These are phyloP conservation scores for Leptosphaerulina australis DNA, from an alignment of 2,329 filamentous ascomycete genomes.

Conservation along the genomic window DNA sequence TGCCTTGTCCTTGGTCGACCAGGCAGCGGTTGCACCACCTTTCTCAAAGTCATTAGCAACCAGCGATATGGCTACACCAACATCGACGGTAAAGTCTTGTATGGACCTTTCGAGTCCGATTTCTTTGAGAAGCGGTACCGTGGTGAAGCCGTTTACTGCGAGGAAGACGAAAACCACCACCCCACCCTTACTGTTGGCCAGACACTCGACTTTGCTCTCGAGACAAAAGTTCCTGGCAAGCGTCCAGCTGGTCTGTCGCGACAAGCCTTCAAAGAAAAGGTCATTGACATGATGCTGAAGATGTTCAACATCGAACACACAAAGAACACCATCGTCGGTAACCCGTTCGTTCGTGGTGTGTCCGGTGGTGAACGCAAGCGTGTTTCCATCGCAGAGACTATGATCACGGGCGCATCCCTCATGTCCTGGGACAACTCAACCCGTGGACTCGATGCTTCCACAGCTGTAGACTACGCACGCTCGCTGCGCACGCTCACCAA, in stretches of 20 bases:
- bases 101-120: conserved; percentile 73
- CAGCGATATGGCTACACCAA: conserved; percentile 65
- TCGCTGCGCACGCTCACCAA: conserved; percentile 70
- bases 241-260: conserved; percentile 75
- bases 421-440: conserved; percentile 66
- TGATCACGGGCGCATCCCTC: conserved; percentile 73
- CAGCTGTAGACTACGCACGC: conserved; percentile 57
- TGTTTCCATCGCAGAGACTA: conserved; percentile 82
- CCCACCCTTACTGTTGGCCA: conserved; percentile 86
- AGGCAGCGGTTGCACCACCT: conserved; percentile 64
- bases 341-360: conserved; percentile 76
- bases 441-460: conserved; percentile 56
- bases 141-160: conserved; percentile 84
- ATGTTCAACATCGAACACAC: conserved; percentile 97
- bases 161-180: conserved; percentile 85
- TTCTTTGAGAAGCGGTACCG: conserved; percentile 75
- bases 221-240: conserved; percentile 83
- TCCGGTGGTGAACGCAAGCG: conserved; percentile 81
- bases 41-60: conserved; percentile 61
- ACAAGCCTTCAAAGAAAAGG: conserved; percentile 74
- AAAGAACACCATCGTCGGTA: conserved; percentile 81
- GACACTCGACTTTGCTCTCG: conserved; percentile 82
- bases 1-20: conserved; percentile 80
- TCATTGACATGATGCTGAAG: conserved; percentile 75
- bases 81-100: conserved; percentile 73